Conservation (phyloP, 2,329 filamentous ascomycete species). For the Chrysosporium keratinophilum region DNA sequence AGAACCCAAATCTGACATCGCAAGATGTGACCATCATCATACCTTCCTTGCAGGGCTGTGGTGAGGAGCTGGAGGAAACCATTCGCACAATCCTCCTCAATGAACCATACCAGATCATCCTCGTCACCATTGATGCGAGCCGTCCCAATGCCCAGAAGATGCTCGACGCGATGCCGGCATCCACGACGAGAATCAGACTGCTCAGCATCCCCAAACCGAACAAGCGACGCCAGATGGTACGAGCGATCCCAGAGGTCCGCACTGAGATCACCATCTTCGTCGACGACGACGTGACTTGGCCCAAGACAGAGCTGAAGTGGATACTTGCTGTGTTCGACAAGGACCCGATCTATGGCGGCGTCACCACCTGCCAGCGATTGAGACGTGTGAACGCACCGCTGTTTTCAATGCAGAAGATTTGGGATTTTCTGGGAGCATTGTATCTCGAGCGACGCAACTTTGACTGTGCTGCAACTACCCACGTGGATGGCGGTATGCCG, state of each 20-base stretch:
- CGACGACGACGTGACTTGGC: conserved; percentile 94
- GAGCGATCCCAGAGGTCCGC: conserved; percentile 73
- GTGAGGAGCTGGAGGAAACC: conserved; percentile 72
- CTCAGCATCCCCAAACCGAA: conserved; percentile 77
- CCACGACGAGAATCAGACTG: conserved; percentile 59
- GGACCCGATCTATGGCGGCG: conserved; percentile 63
- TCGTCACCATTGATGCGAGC: conserved; percentile 81
- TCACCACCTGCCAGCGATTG: conserved; percentile 83
- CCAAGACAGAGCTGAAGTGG: conserved; percentile 74
- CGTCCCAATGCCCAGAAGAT: conserved; percentile 57
- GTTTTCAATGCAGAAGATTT: conserved; percentile 51
- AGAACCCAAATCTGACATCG: conserved; percentile 66
- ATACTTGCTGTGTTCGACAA: conserved; percentile 88
- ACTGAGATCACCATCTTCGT: conserved; percentile 85
- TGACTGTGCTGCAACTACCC: conserved; percentile 89
- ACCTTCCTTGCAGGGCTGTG: conserved; percentile 79
- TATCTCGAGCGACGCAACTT: conserved; percentile 94
- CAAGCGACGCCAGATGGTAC: conserved; percentile 87
- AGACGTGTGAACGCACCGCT: conserved; percentile 51
- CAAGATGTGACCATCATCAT: conserved; percentile 90
- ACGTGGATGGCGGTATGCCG: conserved; percentile 89
- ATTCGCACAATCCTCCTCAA: conserved; percentile 49
- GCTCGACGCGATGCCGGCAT: conserved; percentile 43
- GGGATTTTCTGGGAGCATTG: conserved; percentile 81
- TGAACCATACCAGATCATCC: conserved; percentile 58